Evolutionary conservation across 306 rosid species (phyloP).

Genomic region (Corylus avellana): DNA sequence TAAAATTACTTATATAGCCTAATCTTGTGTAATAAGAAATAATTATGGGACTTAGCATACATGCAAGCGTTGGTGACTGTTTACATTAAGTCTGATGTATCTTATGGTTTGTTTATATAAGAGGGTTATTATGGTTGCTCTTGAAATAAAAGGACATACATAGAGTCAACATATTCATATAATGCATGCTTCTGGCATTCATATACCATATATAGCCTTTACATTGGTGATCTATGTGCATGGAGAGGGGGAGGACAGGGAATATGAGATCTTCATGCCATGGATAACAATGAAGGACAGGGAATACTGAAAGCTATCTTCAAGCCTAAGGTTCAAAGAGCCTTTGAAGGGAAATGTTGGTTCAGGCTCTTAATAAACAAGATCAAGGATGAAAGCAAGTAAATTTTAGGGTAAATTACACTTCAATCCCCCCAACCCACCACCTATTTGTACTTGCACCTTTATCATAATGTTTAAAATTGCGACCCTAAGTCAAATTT

Average conservation of each 20-base stretch:
- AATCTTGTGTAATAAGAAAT: no score
- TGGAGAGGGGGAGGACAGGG: not conserved
- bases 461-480: no score
- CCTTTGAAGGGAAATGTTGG: not conserved
- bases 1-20: no score
- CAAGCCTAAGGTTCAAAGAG: no score
- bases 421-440: no score
- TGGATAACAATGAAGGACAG: not conserved
- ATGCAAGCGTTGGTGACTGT: not conserved
- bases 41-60: no score
- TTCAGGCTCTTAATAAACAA: not conserved
- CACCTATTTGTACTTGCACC: no score
- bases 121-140: not conserved
- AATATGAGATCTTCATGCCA: not conserved
- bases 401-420: no score
- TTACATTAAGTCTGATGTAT: not conserved
- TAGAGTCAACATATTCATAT: not conserved
- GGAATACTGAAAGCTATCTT: not conserved
- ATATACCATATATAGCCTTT: not conserved
- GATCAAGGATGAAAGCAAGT: not conserved
- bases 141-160: not conserved
- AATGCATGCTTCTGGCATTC: not conserved
- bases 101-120: not conserved
- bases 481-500: no score
- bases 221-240: not conserved